These are phyloP conservation scores for Chenopodium berlandieri DNA, from an alignment of 148 eudicot genomes.

Conservation along the genomic window DNA sequence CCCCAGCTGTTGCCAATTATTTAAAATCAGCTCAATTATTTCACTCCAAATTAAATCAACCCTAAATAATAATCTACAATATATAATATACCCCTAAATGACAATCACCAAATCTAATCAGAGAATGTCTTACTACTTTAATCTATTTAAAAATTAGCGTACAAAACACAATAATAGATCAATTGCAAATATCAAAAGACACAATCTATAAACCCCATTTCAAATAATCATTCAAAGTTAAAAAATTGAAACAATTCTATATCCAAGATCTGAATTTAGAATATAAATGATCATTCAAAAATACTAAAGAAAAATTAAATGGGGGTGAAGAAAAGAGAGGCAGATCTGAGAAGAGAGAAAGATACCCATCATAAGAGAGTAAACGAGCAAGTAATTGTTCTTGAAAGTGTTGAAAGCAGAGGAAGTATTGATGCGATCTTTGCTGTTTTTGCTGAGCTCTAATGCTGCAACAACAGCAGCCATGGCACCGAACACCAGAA, in stretches of 20 bases:
- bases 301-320: neutral
- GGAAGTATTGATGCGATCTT: constrained; percentile 77
- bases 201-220: neutral
- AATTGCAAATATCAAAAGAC: neutral
- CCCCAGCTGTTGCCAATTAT: constrained; percentile 59
- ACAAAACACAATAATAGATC: neutral
- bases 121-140: neutral
- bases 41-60: neutral
- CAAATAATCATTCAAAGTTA: neutral
- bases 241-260: too few species aligned
- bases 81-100: neutral
- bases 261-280: neutral
- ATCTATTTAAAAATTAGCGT: neutral
- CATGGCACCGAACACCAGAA: constrained; percentile 61
- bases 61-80: neutral
- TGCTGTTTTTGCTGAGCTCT: constrained; percentile 79
- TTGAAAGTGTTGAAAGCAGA: constrained; percentile 78
- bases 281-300: neutral
- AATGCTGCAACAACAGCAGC: constrained; percentile 60
- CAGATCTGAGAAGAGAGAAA: neutral
- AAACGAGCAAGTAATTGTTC: constrained; percentile 85
- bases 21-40: neutral
- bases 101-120: neutral
- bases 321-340: neutral
- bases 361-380: constrained; percentile 98